A percentile compares a stretch with the other conserved stretches of the same genome.
Evolutionary conservation across 192 early-diverging fungal species (phyloP).

Genomic region (Coemansia sp.): DNA sequence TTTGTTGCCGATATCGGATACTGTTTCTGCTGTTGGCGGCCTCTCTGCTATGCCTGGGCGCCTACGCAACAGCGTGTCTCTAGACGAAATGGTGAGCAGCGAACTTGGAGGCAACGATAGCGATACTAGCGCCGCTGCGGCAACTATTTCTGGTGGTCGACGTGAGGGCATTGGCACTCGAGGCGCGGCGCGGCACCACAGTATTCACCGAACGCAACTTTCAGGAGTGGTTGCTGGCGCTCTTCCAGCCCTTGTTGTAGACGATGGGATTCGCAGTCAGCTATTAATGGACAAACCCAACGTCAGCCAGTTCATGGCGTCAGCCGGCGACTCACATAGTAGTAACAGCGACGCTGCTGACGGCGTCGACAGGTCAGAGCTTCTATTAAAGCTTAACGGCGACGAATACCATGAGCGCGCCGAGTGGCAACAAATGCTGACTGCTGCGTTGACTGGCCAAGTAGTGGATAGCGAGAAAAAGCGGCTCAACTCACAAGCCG

Average conservation of each 20-base stretch:
- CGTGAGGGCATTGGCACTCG: slow-evolving; percentile 5
- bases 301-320: neutral
- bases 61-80: slow-evolving; percentile 36
- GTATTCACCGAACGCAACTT: neutral
- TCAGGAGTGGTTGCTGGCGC: neutral
- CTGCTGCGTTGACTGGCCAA: slow-evolving; percentile 78
- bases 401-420: slow-evolving; percentile 67
- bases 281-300: neutral
- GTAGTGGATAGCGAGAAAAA: slow-evolving; percentile 83
- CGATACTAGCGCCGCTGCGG: neutral
- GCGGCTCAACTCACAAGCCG: slow-evolving; percentile 56
- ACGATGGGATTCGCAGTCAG: neutral
- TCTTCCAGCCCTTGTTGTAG: neutral
- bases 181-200: slow-evolving; percentile 5
- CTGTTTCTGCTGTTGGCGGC: neutral
- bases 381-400: slow-evolving; percentile 25
- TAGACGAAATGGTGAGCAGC: slow-evolving; percentile 17
- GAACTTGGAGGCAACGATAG: neutral
- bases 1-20: neutral
- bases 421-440: slow-evolving; percentile 86
- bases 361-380: neutral
- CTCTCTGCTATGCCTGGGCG: neutral
- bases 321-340: neutral
- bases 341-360: slow-evolving; percentile 1
- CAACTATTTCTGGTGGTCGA: neutral